Base-by-base conservation (phyloP, 169 alveolate genomes). In the Plasmodium ovale region DNA sequence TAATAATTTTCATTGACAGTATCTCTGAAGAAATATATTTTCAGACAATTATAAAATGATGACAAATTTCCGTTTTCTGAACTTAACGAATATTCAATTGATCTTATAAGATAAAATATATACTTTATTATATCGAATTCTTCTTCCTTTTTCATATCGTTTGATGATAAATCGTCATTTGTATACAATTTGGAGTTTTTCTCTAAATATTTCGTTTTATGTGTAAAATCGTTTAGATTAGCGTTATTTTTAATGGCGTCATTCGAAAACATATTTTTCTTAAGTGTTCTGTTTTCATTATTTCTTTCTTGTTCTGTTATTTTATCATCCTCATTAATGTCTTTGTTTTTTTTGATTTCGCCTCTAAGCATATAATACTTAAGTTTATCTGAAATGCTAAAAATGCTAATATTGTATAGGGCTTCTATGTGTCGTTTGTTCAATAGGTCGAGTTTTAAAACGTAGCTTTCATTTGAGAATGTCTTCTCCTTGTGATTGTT, bases 101-200 rank as follows among this genome's bases (percentile, higher is more conserved):
- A 85, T 62, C 91, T 51, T 25, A 85, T 85, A 54, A 85, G 29
- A 49, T 85, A 85, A 85, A 85, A 85, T 60, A 85, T 19, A 35
- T 85, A 85, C 69, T 85, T 85, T 44, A 85, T 85, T 53, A 85
- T 68, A 42, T 85, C 91, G 47, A 85, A 85, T 65, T 79, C 89
- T 51, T 67, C 85, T 37, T 85, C 91, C 58, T 68, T 69, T 71
- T 85, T 85, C 49, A 68, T 39, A 10, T 67, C 87, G 54, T 35
- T 85, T 56, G 72, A 56, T 23, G 69, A 44, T 35, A 85, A n/a
- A 54, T 85, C 87, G 69, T 85, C 91, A 85, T 68, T 85, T 39
- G 67, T 31, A 72, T 85, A 54, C 49, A 35, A 39, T 67, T 56
- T 54, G 19, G 87, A 62, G 37, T 85, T 85, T 33, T 85, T 85